Evolutionary conservation across 2,329 filamentous ascomycete genomes (phyloP), one percentile per base, ranked within the genome.

Genomic region (Alternaria sp.): DNA sequence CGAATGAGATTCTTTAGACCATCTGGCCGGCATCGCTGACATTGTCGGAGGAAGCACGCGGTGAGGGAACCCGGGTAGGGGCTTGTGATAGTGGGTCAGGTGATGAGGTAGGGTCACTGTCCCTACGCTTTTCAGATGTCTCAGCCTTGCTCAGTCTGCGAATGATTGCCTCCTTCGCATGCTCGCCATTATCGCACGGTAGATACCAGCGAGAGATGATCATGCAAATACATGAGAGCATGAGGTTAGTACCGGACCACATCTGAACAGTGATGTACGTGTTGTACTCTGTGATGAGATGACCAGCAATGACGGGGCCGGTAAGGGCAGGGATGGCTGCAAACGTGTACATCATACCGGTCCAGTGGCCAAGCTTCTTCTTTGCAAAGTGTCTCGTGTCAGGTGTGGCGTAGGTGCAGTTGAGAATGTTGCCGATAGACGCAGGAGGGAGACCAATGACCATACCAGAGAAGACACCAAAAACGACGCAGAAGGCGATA

Each of bases 391-490:
- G 54, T 14, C 54, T 62, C 8, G 67, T 71, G n/a, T 74, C 78
- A 4, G 68, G 63, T 6, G 65, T 63, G 9, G 62, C 73, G 64
- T 78, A 78, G 20, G 74, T 74, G 63, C 74, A 73, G 30, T 59
- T 70, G 22, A 85, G 76, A 41, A 85, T 81, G 67, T 81, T 79
- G 34, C 81, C 81, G 38, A 85, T 78, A 14, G 79, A 83, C 4
- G 83, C 83, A 1, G 83, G 81, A 8, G 83, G 83, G 2, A 84
- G 76, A 20, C 82, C 83, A 55, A 85, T 84, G 60, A 85, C 81
- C 18, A 82, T 78, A 22, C 83, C 83, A 27, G 80, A 82, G 68
- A 83, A 80, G 49, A 80, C 71, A 53, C 83, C 83, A 60, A 84
- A 85, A 54, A 83, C 66, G 43, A 84, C 73, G 54, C 82, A 82